Conservation (phyloP, 2,329 filamentous ascomycete genomes). For the Nemania serpens region DNA sequence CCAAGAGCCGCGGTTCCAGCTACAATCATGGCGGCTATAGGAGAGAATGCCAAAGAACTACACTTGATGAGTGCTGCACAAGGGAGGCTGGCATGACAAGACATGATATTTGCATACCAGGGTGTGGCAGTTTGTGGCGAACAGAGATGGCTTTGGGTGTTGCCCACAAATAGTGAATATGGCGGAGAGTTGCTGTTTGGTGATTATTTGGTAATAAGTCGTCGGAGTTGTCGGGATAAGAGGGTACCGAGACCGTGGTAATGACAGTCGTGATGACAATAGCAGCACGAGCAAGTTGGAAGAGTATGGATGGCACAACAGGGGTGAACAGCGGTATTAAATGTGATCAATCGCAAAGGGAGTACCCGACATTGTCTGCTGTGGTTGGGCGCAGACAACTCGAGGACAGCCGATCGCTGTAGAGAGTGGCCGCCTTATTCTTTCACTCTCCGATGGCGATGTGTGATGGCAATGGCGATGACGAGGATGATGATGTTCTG, state of each 20-base stretch:
- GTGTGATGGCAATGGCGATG: neutral
- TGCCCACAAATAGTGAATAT: conserved; percentile 20
- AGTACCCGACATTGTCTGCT: conserved; percentile 11
- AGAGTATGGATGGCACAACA: neutral
- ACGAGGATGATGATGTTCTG: conserved; percentile 2
- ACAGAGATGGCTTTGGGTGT: conserved; percentile 33
- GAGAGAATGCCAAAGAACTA: neutral
- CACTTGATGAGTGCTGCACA: neutral
- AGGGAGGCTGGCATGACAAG: conserved; percentile 13
- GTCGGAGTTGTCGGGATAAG: conserved; percentile 5
- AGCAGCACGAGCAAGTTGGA: neutral
- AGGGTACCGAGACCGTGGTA: conserved; percentile 4
- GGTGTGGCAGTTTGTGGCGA: conserved; percentile 17
- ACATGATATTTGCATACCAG: conserved; percentile 12
- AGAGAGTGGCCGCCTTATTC: conserved; percentile 4
- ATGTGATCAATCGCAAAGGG: conserved; percentile 24
- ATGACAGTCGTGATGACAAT: neutral
- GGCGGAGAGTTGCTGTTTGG: conserved; percentile 7
- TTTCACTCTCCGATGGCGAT: neutral
- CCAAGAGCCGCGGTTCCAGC: neutral
- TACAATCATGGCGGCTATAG: neutral
- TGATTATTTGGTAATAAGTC: conserved; percentile 11
- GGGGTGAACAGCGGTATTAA: conserved; percentile 10
- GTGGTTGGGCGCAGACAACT: neutral
- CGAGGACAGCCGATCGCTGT: conserved; percentile 12